Base-by-base conservation (phyloP, 306 rosid species). In the Gastrolobium bilobum region DNA sequence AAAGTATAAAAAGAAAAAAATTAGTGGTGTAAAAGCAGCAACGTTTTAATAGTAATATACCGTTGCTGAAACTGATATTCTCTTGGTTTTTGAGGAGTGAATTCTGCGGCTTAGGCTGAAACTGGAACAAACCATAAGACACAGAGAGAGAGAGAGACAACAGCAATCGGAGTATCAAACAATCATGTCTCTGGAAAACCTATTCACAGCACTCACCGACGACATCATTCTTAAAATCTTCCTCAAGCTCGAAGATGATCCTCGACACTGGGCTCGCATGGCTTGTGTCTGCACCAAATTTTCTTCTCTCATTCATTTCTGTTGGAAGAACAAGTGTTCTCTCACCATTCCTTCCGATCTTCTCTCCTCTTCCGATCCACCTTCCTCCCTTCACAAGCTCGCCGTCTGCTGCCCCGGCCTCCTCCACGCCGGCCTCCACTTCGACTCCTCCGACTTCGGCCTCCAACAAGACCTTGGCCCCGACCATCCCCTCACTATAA, bases 381-480 rank as follows among this genome's bases (percentile, higher is more conserved):
- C n/a, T 83, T 87, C 1, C 9, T 72, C 97, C 31, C 89, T 95
- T 73, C 87, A 86, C 54, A 95, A 93, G 81, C 90, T 95, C 80
- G 20, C 94, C 40, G 89, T 91, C 34, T 95, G 99, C 63, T 95
- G 99, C 61, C 99, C 99, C 2, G 99, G 99, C 26, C 90, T 88
- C 60, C 71, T 54, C 60, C 97, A 89, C 76, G 78, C 98, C 70
- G 99, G 99, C 4, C 85, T 95, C 54, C 97, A 91, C 84, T 69
- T 90, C 42, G 92, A 91, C 54, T 74, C 80, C 68, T 94, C 93
- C 68, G 98, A 89, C 34, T 91, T 93, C 74, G 99, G 97, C 20
- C 90, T 89, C 42, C 90, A 91, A 9, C 94, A 87, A 0, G 97
- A 92, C 60, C 88, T 91, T 13, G 94, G 97, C 11, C 93, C 93